phyloP scores from a whole-genome alignment of 345 rosid genomes.

The Arabis hirsuta region DNA sequence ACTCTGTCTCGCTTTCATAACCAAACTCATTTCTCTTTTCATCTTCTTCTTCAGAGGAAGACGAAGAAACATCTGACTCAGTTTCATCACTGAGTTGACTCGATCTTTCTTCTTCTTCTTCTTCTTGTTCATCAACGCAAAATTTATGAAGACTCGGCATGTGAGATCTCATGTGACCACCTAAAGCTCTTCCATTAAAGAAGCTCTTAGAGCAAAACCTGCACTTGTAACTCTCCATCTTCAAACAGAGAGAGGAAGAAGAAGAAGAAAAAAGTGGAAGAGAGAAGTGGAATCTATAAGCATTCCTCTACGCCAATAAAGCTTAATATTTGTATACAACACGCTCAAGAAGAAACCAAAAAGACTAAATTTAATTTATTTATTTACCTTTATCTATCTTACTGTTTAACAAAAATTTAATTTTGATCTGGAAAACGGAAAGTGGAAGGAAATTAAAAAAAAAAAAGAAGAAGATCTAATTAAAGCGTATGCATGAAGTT shows the following conservation, averaged over 20 bases:
- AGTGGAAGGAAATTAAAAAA: constrained; percentile 17
- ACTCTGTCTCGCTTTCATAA: constrained; percentile 83
- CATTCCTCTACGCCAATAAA: constrained; percentile 53
- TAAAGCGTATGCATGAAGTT: constrained; percentile 66
- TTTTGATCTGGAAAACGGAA: constrained; percentile 41
- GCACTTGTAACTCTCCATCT: constrained; percentile 78
- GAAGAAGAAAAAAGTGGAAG: constrained; percentile 43
- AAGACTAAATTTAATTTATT: constrained; percentile 42
- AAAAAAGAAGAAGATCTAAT: constrained; percentile 44
- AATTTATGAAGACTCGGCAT: constrained; percentile 51
- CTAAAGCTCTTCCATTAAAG: constrained; percentile 74
- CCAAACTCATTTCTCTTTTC: constrained; percentile 49
- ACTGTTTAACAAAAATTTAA: constrained; percentile 36
- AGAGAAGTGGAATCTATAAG: constrained; percentile 63
- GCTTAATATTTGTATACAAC: constrained; percentile 37
- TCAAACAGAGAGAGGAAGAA: constrained; percentile 18
- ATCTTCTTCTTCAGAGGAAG: constrained; percentile 45
- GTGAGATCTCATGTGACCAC: constrained; percentile 92
- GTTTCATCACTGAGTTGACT: constrained; percentile 53
- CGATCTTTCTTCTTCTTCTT: constrained; percentile 26
- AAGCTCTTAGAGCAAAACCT: constrained; percentile 70
- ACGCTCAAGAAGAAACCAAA: constrained; percentile 10
- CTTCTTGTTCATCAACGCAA: constrained; percentile 26
- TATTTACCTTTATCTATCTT: constrained; percentile 22
- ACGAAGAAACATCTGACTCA: constrained; percentile 50